Evolutionary conservation across 805 yeast species (phyloP).

Genomic region (Wickerhamiella siamensis): DNA sequence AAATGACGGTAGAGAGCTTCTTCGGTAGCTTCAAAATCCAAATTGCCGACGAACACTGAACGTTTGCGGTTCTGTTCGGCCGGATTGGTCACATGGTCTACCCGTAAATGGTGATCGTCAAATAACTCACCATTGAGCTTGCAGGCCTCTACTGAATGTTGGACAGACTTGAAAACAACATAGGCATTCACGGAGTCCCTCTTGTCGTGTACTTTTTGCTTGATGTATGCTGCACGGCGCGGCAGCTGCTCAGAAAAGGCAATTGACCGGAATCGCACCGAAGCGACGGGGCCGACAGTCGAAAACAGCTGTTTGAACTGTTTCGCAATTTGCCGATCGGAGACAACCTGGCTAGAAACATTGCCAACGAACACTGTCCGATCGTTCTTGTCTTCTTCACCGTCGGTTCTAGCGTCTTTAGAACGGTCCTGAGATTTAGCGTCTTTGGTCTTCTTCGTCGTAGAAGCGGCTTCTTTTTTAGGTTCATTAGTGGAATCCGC

Average conservation of each 20-base stretch:
- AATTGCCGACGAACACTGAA: slow-evolving; percentile 81
- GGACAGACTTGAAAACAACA: slow-evolving; percentile 51
- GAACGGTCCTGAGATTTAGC: slow-evolving; percentile 13
- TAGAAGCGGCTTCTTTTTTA: slow-evolving; percentile 3
- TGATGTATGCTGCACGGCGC: slow-evolving; percentile 78
- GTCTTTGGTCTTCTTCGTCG: slow-evolving; percentile 15
- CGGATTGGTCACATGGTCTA: slow-evolving; percentile 90
- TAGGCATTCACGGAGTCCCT: slow-evolving; percentile 82
- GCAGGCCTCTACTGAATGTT: slow-evolving; percentile 31
- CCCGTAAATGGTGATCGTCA: slow-evolving; percentile 63
- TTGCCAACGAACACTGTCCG: slow-evolving; percentile 83
- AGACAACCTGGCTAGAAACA: slow-evolving; percentile 49
- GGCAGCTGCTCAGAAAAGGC: slow-evolving; percentile 81
- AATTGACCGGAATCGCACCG: slow-evolving; percentile 83
- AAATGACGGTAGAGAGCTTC: slow-evolving; percentile 81
- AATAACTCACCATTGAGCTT: slow-evolving; percentile 54
- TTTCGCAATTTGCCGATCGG: slow-evolving; percentile 46
- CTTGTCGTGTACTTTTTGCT: slow-evolving; percentile 58
- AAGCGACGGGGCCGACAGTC: slow-evolving; percentile 40
- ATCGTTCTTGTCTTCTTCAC: slow-evolving; percentile 71
- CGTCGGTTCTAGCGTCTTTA: slow-evolving; percentile 31
- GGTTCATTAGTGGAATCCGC: no score
- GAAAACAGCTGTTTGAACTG: slow-evolving; percentile 49
- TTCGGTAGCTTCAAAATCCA: slow-evolving; percentile 85
- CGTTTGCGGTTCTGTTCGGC: slow-evolving; percentile 69